These are phyloP conservation scores for Starmera stellimalicola DNA, from an alignment of 1,139 yeast species.

Conservation along the genomic window DNA sequence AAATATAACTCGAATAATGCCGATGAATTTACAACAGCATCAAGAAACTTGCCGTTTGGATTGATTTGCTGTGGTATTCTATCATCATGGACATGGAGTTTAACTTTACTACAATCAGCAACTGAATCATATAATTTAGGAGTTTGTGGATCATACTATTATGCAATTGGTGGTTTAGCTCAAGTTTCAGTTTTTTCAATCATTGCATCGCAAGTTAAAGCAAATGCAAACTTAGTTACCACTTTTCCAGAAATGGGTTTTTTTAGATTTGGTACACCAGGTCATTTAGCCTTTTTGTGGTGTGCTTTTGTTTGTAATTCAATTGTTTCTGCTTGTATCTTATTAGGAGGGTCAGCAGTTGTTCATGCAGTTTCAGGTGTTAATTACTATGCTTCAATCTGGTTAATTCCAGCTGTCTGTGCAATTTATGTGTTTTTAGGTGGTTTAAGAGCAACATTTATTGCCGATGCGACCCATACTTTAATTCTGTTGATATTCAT, in stretches of 20 bases:
- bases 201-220: constrained; percentile 30
- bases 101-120: constrained; percentile 36
- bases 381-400: constrained; percentile 27
- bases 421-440: constrained; percentile 36
- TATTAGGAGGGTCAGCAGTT: constrained; percentile 32
- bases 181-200: constrained; percentile 31
- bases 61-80: constrained; percentile 40
- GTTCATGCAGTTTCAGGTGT: constrained; percentile 30
- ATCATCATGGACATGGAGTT: constrained; percentile 45
- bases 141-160: not conserved
- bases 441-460: constrained; percentile 37
- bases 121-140: constrained; percentile 36
- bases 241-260: constrained; percentile 33
- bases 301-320: constrained; percentile 32
- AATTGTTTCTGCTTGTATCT: constrained; percentile 28
- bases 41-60: constrained; percentile 37
- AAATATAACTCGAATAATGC: constrained; percentile 44
- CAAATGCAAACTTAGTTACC: constrained; percentile 30
- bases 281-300: constrained; percentile 29
- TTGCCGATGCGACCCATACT: constrained; percentile 39
- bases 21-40: constrained; percentile 50
- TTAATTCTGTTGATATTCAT: constrained; percentile 30
- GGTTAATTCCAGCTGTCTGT: constrained; percentile 30
- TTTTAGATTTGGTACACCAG: constrained; percentile 28
- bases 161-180: not conserved